phyloP scores from a whole-genome alignment of 495 filamentous ascomycete genomes.

The Podospora pseudopauciseta region DNA sequence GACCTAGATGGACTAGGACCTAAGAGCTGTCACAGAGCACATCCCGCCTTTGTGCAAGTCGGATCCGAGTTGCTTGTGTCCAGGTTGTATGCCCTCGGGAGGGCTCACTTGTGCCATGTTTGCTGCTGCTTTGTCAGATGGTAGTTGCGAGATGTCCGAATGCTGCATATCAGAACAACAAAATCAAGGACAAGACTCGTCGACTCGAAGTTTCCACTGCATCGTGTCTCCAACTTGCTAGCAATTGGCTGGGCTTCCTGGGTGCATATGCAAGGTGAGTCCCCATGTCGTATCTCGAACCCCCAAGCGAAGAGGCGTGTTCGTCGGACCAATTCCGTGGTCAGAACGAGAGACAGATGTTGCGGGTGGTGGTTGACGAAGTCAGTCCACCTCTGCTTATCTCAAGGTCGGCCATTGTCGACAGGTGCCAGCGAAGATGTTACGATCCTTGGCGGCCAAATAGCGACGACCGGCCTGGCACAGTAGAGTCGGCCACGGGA shows the following conservation, averaged over 20 bases:
- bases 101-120: background rate
- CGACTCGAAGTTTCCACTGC: slow-evolving; percentile 1
- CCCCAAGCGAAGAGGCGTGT: slow-evolving; percentile 1
- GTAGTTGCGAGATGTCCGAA: background rate
- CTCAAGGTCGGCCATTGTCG: background rate
- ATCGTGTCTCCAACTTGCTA: background rate
- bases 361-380: background rate
- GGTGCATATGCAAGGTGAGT: slow-evolving; percentile 3
- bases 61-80: background rate
- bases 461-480: background rate
- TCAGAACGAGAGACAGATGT: background rate
- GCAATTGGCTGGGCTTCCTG: background rate
- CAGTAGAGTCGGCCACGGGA: background rate
- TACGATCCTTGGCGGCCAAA: background rate
- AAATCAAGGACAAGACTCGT: background rate
- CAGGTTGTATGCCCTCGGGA: background rate
- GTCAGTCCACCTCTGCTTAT: background rate
- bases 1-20: background rate
- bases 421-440: background rate
- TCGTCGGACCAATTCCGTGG: background rate
- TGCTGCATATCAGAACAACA: background rate
- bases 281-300: background rate
- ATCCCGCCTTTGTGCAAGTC: background rate
- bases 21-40: background rate
- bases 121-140: slow-evolving; percentile 2